Conservation (phyloP, 768 basidiomycete genomes). For the Pleurotus cornucopiae region DNA sequence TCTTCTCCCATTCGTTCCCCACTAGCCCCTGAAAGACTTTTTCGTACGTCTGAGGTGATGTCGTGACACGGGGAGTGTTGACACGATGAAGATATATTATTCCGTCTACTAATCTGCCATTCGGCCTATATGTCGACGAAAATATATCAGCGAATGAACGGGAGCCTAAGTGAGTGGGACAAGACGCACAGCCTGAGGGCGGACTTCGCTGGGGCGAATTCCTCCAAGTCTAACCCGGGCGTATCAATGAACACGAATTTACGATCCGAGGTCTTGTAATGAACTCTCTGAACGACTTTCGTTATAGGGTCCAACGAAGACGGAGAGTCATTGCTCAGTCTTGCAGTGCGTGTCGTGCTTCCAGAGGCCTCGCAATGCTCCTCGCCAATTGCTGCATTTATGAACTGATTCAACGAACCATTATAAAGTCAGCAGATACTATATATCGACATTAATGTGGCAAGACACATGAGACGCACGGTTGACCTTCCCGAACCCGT, state of each 20-base stretch:
- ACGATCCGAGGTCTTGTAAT: not conserved
- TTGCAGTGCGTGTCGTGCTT: not conserved
- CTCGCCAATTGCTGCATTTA: not conserved
- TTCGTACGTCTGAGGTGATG: conserved; percentile 6
- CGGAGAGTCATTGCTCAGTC: not conserved
- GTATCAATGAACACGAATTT: conserved; percentile 14
- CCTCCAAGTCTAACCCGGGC: conserved; percentile 14
- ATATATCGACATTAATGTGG: not conserved
- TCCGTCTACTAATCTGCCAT: conserved; percentile 16
- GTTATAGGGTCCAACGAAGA: not conserved
- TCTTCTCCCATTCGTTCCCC: conserved; percentile 33
- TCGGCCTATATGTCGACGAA: not conserved
- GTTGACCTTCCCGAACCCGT: conserved; percentile 1
- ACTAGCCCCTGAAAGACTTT: conserved; percentile 8
- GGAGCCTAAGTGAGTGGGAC: not conserved
- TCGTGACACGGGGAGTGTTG: conserved; percentile 22
- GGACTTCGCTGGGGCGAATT: conserved; percentile 5
- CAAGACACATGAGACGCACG: not conserved
- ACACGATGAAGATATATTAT: conserved; percentile 39
- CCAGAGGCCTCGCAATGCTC: conserved; percentile 1
- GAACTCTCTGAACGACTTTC: not conserved
- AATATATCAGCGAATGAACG: not conserved
- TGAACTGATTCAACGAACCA: not conserved
- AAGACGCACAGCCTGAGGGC: not conserved
- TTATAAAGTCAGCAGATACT: not conserved